Evolutionary conservation across 169 alveolate genomes (phyloP).

Genomic region (Cryptosporidium baileyi): DNA sequence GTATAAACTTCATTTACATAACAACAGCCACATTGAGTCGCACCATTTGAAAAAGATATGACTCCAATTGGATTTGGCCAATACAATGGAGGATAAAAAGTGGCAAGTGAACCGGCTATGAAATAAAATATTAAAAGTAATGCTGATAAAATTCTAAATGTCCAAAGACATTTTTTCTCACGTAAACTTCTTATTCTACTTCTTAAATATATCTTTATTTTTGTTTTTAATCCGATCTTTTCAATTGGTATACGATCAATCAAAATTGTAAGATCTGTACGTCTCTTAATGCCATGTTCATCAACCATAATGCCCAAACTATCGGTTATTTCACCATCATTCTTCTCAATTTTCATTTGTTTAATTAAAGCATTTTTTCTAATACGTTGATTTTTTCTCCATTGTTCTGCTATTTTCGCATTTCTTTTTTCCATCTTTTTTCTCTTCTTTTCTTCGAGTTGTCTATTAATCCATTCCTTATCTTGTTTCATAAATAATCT

Average conservation of each 20-base stretch:
- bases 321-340: constrained; percentile 27
- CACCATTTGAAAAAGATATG: constrained; percentile 43
- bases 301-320: constrained; percentile 31
- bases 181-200: constrained; percentile 20
- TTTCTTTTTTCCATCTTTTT: constrained; percentile 60
- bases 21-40: constrained; percentile 55
- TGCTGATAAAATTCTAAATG: constrained; percentile 52
- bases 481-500: constrained; percentile 68
- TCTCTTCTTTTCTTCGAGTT: constrained; percentile 55
- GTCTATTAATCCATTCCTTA: constrained; percentile 54
- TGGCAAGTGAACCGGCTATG: constrained; percentile 27
- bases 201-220: constrained; percentile 3
- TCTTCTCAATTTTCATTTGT: constrained; percentile 24
- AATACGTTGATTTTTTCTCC: constrained; percentile 60
- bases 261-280: constrained; percentile 31
- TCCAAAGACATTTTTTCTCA: constrained; percentile 44
- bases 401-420: constrained; percentile 55
- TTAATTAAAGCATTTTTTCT: constrained; percentile 56
- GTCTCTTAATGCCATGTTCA: constrained; percentile 53
- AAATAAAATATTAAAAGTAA: constrained; percentile 34
- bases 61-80: constrained; percentile 70
- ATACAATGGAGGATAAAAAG: constrained; percentile 56
- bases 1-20: constrained; percentile 46
- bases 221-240: not conserved
- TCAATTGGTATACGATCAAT: constrained; percentile 52